Evolutionary conservation across 2,329 filamentous ascomycete genomes (phyloP).

Genomic region (Colletotrichum echinochloae): DNA sequence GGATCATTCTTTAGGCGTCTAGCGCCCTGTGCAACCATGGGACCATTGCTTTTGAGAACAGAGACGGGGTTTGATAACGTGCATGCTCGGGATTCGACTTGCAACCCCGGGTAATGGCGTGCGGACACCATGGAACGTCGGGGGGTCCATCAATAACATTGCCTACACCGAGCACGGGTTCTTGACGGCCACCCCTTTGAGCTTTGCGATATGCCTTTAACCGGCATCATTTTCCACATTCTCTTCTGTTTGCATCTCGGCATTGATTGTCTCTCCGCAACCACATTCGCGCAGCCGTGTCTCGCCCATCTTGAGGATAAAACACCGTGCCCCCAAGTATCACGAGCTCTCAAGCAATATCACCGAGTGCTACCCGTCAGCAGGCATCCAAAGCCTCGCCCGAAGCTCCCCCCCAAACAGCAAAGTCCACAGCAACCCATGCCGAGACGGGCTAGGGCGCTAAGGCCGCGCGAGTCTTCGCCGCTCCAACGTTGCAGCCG

Average conservation of each 20-base stretch:
- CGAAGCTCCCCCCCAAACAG: conserved; percentile 1
- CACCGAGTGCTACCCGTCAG: conserved; percentile 3
- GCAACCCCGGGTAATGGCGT: conserved; percentile 6
- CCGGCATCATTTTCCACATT: neutral
- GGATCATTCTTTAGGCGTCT: conserved; percentile 4
- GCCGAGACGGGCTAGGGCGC: conserved; percentile 9
- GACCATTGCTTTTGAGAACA: neutral
- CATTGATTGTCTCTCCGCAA: neutral
- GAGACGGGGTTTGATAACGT: neutral
- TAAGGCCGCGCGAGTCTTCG: conserved; percentile 30
- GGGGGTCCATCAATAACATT: conserved; percentile 1
- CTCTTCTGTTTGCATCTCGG: conserved; percentile 9
- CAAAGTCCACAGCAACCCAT: conserved; percentile 13
- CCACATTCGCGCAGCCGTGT: neutral
- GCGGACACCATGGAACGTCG: neutral
- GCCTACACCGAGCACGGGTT: neutral
- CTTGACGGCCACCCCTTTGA: neutral
- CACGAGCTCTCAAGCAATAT: conserved; percentile 1
- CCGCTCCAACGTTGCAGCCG: conserved; percentile 33
- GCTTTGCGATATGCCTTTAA: neutral
- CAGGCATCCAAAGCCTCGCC: neutral
- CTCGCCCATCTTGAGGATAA: conserved; percentile 3
- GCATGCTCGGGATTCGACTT: neutral
- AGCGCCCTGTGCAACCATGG: conserved; percentile 16
- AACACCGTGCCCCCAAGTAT: neutral